These are phyloP conservation scores for Sicyos baderoa DNA, from an alignment of 306 rosid genomes.

Conservation along the genomic window DNA sequence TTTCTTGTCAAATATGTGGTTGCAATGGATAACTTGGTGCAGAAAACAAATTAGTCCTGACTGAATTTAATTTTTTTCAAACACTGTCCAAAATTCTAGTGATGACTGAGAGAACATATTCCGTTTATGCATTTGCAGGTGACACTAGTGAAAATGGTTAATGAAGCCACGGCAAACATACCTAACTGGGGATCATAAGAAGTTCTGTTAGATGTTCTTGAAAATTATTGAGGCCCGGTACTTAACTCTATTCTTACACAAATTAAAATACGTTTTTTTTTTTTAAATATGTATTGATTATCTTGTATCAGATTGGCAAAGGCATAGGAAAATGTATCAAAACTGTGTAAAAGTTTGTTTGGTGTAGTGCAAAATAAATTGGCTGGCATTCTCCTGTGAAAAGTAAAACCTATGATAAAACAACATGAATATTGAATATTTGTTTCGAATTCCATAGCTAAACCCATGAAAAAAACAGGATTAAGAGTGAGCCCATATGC, in stretches of 20 bases:
- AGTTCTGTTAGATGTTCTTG: neutral
- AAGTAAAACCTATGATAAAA: neutral
- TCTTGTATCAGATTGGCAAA: neutral
- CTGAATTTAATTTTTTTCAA: neutral
- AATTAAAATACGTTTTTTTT: neutral
- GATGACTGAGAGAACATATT: constrained; percentile 7
- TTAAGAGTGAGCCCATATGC: neutral
- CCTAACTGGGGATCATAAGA: constrained; percentile 66
- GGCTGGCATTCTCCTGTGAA: neutral
- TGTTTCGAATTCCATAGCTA: neutral
- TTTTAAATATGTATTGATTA: neutral
- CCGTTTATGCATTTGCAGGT: constrained; percentile 37
- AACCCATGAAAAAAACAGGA: neutral
- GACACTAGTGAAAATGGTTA: constrained; percentile 83
- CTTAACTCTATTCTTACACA: neutral
- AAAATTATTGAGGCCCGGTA: neutral
- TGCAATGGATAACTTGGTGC: neutral
- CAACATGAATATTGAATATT: neutral
- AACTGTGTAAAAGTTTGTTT: neutral
- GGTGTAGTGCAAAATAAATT: neutral
- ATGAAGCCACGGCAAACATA: constrained; percentile 76
- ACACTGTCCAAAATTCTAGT: neutral
- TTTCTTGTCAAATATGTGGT: neutral
- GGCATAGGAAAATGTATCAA: neutral
- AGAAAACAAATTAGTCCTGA: neutral